These are phyloP conservation scores for Xylaria polymorpha DNA, from an alignment of 2,329 filamentous ascomycete genomes.

Conservation along the genomic window DNA sequence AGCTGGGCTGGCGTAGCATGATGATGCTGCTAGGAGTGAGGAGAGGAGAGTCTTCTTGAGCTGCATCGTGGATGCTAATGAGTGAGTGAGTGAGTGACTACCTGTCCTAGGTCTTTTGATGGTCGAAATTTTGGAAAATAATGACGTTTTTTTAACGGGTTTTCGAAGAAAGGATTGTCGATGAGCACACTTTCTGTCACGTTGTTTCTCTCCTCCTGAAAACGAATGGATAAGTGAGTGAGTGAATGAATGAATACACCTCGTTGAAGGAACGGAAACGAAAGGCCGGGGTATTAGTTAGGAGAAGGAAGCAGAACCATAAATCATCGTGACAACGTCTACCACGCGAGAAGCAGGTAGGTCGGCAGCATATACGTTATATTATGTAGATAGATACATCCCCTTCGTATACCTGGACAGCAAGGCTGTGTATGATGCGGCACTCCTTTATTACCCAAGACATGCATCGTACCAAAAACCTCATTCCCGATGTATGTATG, in stretches of 20 bases:
- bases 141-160: background rate
- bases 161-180: background rate
- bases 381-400: background rate
- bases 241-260: slow-evolving; percentile 9
- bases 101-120: background rate
- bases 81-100: slow-evolving; percentile 4
- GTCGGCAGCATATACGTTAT: slow-evolving; percentile 17
- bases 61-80: slow-evolving; percentile 18
- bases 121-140: background rate
- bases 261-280: slow-evolving; percentile 6
- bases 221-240: slow-evolving; percentile 8
- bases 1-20: slow-evolving; percentile 23
- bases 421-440: slow-evolving; percentile 13
- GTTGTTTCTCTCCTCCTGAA: background rate
- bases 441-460: slow-evolving; percentile 4
- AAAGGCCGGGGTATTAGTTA: slow-evolving; percentile 1
- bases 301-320: background rate
- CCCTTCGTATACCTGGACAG: background rate
- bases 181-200: background rate
- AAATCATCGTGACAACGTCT: background rate
- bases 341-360: background rate
- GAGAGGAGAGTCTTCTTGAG: slow-evolving; percentile 6
- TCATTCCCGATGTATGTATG: background rate
- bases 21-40: slow-evolving; percentile 8
- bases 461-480: background rate